Conservation (phyloP, 1,284 basidiomycete genomes). For the Irpex sp. region DNA sequence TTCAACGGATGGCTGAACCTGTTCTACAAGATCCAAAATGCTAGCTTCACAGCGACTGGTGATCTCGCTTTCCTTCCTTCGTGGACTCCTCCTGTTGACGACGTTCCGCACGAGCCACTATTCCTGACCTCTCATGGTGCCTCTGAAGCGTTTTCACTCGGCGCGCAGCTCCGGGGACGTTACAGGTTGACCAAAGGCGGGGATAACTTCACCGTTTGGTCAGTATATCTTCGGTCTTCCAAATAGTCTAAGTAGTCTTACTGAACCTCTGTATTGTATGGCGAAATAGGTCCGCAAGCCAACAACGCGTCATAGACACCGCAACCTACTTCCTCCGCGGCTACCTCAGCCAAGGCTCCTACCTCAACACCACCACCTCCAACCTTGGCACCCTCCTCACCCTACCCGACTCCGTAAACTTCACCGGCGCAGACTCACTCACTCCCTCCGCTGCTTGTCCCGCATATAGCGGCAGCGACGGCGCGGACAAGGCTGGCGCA, state of each 20-base stretch:
- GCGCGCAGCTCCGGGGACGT: slow-evolving; percentile 32
- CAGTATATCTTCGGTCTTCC: too few relatives aligned
- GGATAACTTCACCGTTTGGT: slow-evolving; percentile 38
- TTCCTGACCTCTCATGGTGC: slow-evolving; percentile 35
- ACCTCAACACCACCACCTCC: slow-evolving; percentile 21
- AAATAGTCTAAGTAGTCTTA: too few relatives aligned
- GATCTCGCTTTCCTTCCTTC: slow-evolving; percentile 35
- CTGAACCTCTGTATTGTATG: not conserved
- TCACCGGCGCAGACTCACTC: slow-evolving; percentile 37
- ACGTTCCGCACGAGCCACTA: slow-evolving; percentile 31
- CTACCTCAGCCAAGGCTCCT: slow-evolving; percentile 38
- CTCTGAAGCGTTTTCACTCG: slow-evolving; percentile 33
- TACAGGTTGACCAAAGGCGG: slow-evolving; percentile 36
- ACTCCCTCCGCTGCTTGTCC: slow-evolving; percentile 36
- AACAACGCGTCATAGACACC: slow-evolving; percentile 38
- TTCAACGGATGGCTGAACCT: slow-evolving; percentile 34
- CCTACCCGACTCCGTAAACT: slow-evolving; percentile 36
- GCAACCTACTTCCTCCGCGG: slow-evolving; percentile 34
- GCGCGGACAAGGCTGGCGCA: slow-evolving; percentile 19
- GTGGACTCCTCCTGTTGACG: slow-evolving; percentile 37
- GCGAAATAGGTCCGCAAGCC: slow-evolving; percentile 32
- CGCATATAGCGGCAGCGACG: slow-evolving; percentile 26
- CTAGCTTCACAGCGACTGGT: slow-evolving; percentile 32
- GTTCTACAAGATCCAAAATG: slow-evolving; percentile 35
- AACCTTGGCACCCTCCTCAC: slow-evolving; percentile 32